Evolutionary conservation across 495 filamentous ascomycete genomes (phyloP), one percentile per base, ranked within the genome.

Genomic region (Talaromyces proteolyticus): DNA sequence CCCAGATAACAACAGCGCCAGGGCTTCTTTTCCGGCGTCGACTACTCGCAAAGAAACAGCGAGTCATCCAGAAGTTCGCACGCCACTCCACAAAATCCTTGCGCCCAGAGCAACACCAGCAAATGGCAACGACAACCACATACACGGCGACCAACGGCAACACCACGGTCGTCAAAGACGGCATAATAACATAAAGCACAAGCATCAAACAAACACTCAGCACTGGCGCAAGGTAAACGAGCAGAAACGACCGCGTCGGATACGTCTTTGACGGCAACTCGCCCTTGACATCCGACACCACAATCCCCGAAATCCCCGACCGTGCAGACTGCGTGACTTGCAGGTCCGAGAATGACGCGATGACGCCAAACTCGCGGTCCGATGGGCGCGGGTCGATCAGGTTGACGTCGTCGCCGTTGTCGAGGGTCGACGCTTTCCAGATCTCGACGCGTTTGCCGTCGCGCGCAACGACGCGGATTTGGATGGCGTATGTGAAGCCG

Each of bases 1-100:
- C 45, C 45, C 45, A 47, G 21, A 47, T 47, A 3, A 47, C 45
- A 36, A 47, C 45, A 6, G 18, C 24, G 14, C 45, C 24, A n/a
- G 25, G 18, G 6, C 45, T 47, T 26, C 34, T 47, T 11, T 47
- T 47, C 45, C 2, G 10, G 10, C 26, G 29, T 25, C 26, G 12
- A 12, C 45, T 11, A 19, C 41, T 14, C 29, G 36, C 6, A 11
- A 47, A 20, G 25, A 47, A 18, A 34, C 12, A 38, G 14, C 45
- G 6, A 21, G 45, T 47, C 45, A 47, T 20, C 45, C 45, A 47
- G 6, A 47, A 47, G 25, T 17, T 20, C 4, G 45, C 18, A 6
- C 25, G 20, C 45, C 45, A 47, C 20, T 47, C 17, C 8, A 37
- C 19, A 14, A 47, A 47, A 3, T 14, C 26, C 2, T 26, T 8